Evolutionary conservation across 306 rosid genomes (phyloP), one percentile per base, ranked within the genome.

Genomic region (Cucurbita maxima): DNA sequence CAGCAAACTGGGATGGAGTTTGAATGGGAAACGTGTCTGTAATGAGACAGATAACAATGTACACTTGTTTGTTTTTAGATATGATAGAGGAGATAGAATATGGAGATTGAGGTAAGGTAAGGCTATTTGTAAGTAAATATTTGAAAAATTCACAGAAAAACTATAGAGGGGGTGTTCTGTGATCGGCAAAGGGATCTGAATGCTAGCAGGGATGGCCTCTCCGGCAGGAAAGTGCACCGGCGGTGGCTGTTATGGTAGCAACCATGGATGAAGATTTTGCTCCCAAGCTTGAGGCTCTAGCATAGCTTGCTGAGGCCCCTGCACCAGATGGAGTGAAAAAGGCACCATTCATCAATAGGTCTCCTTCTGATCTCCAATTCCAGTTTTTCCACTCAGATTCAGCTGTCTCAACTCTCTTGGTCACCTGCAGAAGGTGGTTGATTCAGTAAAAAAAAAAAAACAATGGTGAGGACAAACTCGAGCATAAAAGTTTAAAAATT

Each of bases 341-440:
- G 22, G 98, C 98, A 69, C 97, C 98, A 67, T 94, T 94, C 70
- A 85, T 73, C 71, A 89, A 58, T 74, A 94, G 69, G 77, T 94
- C 98, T 79, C 98, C 98, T 75, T 90, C 97, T 75, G 98, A 88
- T 52, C 98, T 90, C 98, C 98, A 93, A 74, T 93, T 93, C 98
- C 98, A 94, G 40, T 76, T 73, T 79, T 83, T 85, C 98, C 98
- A 94, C 76, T 83, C 13, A 1, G 14, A 67, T 72, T 72, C 59
- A 45, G 90, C 69, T 45, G 98, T 94, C 71, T 94, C 98, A 18
- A 94, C 98, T 73, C 98, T 89, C 87, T 94, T 94, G 0, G 98
- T 94, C 57, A 94, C 96, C 98, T 92, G 79, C 52, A 8, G 34
- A 81, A 61, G 20, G 0, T 52, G 56, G 0, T 52, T 52, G 56